phyloP scores from a whole-genome alignment of 2,329 filamentous ascomycete species.

The Xylariaceae sp. region DNA sequence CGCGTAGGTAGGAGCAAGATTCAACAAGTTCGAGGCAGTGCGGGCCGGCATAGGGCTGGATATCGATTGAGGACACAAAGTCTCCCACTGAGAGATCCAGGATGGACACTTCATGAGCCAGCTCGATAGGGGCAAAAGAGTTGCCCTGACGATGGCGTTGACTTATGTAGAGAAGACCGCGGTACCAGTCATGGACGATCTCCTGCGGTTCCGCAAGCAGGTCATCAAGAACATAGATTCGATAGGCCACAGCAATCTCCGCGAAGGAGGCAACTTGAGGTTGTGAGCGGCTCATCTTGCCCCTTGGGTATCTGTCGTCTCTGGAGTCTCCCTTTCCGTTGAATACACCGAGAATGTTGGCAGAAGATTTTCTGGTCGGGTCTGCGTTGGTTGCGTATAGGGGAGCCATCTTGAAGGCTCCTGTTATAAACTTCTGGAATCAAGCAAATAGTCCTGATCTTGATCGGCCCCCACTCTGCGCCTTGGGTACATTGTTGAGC shows the following conservation, averaged over 20 bases:
- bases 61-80: conserved; percentile 13
- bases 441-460: not conserved
- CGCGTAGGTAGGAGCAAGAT: conserved; percentile 17
- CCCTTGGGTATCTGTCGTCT: conserved; percentile 1
- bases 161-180: conserved; percentile 20
- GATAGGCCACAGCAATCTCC: conserved; percentile 21
- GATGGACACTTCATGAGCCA: conserved; percentile 17
- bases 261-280: conserved; percentile 15
- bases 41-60: conserved; percentile 19
- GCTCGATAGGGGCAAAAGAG: conserved; percentile 20
- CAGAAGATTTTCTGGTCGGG: not conserved
- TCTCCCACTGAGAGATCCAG: conserved; percentile 16
- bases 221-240: conserved; percentile 24
- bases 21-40: conserved; percentile 20
- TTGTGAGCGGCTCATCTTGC: conserved; percentile 14
- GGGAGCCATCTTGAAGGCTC: not conserved
- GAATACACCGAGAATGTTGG: conserved; percentile 1
- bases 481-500: too few species aligned
- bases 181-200: conserved; percentile 21
- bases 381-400: not conserved
- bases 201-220: conserved; percentile 24
- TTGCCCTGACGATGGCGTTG: conserved; percentile 22
- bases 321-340: conserved; percentile 6
- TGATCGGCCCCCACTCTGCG: not conserved
- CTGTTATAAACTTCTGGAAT: conserved; percentile 2